Percentiles rank a stretch among this genome's conserved stretches.
Conservation (phyloP, 768 basidiomycete genomes). For the Brasilioporus rufonigricans region DNA sequence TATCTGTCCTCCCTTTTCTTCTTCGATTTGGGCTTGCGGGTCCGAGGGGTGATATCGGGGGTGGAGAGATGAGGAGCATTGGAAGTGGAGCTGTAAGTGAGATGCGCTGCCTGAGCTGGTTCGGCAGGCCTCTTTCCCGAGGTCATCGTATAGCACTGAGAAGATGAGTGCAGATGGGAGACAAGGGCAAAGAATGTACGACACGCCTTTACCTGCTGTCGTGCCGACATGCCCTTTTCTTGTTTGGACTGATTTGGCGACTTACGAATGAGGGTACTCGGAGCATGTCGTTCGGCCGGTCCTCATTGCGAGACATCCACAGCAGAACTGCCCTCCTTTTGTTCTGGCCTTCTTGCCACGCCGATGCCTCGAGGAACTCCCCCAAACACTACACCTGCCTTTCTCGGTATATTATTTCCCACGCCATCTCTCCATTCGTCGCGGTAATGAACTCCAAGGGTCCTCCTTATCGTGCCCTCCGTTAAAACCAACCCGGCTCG, state of each 20-base stretch:
- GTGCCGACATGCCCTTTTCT: slow-evolving; percentile 33
- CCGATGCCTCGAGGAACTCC: slow-evolving; percentile 30
- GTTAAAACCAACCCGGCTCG: slow-evolving; percentile 4
- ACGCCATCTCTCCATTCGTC: slow-evolving; percentile 18
- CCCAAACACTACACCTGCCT: slow-evolving; percentile 25
- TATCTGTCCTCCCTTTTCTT: slow-evolving; percentile 45
- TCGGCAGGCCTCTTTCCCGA: slow-evolving; percentile 33
- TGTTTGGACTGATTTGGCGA: slow-evolving; percentile 31
- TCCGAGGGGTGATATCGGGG: slow-evolving; percentile 50
- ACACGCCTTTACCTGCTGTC: slow-evolving; percentile 37
- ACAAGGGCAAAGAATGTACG: slow-evolving; percentile 37
- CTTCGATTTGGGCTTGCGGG: slow-evolving; percentile 34
- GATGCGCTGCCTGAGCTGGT: slow-evolving; percentile 42
- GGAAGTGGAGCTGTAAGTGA: slow-evolving; percentile 53
- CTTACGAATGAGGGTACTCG: slow-evolving; percentile 21
- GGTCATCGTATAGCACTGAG: slow-evolving; percentile 36
- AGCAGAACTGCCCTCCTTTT: slow-evolving; percentile 19
- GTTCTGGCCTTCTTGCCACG: slow-evolving; percentile 17
- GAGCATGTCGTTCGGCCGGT: slow-evolving; percentile 17
- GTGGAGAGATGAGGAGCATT: slow-evolving; percentile 51
- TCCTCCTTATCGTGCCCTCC: slow-evolving; percentile 1
- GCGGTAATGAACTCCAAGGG: slow-evolving; percentile 23
- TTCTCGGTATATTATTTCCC: slow-evolving; percentile 7
- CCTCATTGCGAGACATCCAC: slow-evolving; percentile 27
- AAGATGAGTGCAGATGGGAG: slow-evolving; percentile 34